Conservation (phyloP, 2,329 filamentous ascomycete species). For the Blastomyces parvus region DNA sequence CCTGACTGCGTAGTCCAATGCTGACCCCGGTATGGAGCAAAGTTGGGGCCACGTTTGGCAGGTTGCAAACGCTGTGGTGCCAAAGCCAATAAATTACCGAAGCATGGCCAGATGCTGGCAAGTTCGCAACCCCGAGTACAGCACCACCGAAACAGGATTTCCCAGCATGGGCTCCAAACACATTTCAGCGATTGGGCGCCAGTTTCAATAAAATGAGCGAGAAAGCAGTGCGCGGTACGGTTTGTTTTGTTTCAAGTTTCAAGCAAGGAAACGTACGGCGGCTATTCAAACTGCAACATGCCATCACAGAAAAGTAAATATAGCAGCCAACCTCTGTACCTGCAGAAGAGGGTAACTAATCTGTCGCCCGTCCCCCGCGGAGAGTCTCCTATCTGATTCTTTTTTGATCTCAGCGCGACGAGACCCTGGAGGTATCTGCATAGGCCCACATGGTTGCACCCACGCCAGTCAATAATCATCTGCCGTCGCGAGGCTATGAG, state of each 20-base stretch:
- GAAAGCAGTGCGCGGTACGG: background rate
- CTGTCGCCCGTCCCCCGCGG: too few relatives aligned
- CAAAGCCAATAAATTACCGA: background rate
- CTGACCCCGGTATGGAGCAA: background rate
- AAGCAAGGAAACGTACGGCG: background rate
- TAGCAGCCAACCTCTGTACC: background rate
- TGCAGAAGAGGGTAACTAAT: background rate
- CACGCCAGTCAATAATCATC: background rate
- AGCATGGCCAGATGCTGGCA: background rate
- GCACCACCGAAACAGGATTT: background rate
- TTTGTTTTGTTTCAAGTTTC: background rate
- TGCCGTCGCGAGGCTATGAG: background rate
- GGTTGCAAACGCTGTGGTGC: background rate
- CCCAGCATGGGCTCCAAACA: background rate
- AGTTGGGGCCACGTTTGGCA: background rate
- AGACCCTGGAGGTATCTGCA: background rate
- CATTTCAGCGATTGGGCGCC: background rate
- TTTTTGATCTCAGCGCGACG: background rate
- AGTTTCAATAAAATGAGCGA: background rate
- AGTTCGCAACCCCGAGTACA: background rate
- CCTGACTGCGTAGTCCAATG: background rate
- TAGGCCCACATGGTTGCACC: background rate
- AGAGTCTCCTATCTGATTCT: too few relatives aligned
- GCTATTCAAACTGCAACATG: background rate
- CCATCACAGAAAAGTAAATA: background rate